Evolutionary conservation across 164 flowering plant genomes (phyloP).

Genomic region (Sedum album): DNA sequence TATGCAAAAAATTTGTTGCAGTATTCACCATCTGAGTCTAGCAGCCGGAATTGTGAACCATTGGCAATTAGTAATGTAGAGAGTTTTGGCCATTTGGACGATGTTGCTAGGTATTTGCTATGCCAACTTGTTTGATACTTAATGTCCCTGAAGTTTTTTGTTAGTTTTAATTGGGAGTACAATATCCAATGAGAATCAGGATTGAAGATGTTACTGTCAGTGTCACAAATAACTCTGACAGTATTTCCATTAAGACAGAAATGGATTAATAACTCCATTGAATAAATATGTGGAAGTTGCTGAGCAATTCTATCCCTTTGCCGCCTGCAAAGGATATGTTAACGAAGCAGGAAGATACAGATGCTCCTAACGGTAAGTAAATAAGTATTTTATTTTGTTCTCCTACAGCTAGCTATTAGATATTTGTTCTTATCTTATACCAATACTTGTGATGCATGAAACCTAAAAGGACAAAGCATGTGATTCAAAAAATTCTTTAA

Average conservation of each 20-base stretch:
- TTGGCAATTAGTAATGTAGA: neutral
- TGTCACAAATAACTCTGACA: conserved; percentile 28
- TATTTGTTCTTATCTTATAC: neutral
- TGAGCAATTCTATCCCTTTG: conserved; percentile 19
- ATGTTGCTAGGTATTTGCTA: neutral
- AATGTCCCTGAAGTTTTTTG: neutral
- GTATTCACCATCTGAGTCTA: neutral
- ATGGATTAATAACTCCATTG: conserved; percentile 14
- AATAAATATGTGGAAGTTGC: conserved; percentile 11
- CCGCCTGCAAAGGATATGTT: conserved; percentile 23
- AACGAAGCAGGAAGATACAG: conserved; percentile 55
- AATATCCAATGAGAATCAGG: conserved; percentile 30
- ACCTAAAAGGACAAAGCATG: neutral
- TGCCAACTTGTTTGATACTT: neutral
- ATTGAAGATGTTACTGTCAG: conserved; percentile 19
- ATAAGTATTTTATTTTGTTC: no score
- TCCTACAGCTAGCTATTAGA: neutral
- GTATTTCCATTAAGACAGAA: conserved; percentile 22
- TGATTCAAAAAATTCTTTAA: neutral
- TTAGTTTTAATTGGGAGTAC: neutral
- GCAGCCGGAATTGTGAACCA: neutral
- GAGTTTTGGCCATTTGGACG: neutral
- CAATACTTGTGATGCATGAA: neutral
- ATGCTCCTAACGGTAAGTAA: conserved; percentile 78
- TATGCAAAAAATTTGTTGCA: neutral